Percentiles rank a stretch among this genome's conserved stretches.
These are phyloP conservation scores for Aristolochia californica DNA, from an alignment of 164 flowering plant genomes.

Conservation along the genomic window DNA sequence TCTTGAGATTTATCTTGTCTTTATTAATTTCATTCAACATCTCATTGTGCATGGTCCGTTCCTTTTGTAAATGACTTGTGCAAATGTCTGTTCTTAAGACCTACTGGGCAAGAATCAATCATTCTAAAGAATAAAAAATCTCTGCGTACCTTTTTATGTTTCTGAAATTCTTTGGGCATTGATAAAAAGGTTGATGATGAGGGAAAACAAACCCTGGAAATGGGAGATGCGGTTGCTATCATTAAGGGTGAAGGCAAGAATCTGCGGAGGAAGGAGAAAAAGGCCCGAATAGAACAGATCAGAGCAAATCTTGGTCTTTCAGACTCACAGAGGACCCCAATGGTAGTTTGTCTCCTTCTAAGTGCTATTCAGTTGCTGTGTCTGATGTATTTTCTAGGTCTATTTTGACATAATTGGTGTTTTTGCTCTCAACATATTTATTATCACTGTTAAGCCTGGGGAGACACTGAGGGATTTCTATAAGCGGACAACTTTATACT, in stretches of 20 bases:
- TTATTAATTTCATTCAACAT: too few relatives aligned
- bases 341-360: conserved; percentile 36
- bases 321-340: conserved; percentile 92
- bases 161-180: too few relatives aligned
- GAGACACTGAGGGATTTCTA: conserved; percentile 88
- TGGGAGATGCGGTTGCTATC: conserved; percentile 83
- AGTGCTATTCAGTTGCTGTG: not conserved
- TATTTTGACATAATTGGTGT: conserved; percentile 1
- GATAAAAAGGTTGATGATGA: conserved; percentile 25
- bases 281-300: conserved; percentile 86
- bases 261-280: conserved; percentile 84
- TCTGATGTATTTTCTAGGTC: not conserved
- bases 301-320: conserved; percentile 97
- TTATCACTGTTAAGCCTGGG: conserved; percentile 68
- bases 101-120: too few relatives aligned
- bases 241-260: conserved; percentile 70
- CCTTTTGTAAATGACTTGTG: too few relatives aligned
- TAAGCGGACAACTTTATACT: conserved; percentile 70
- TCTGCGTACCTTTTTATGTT: too few relatives aligned
- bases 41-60: too few relatives aligned
- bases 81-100: too few relatives aligned
- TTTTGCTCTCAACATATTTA: too few relatives aligned
- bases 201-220: conserved; percentile 27
- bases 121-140: too few relatives aligned
- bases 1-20: too few relatives aligned